Percentiles rank a stretch among this genome's conserved stretches.
These are phyloP conservation scores for Nymphaea thermarum DNA, from an alignment of 164 flowering plant genomes.

Conservation along the genomic window DNA sequence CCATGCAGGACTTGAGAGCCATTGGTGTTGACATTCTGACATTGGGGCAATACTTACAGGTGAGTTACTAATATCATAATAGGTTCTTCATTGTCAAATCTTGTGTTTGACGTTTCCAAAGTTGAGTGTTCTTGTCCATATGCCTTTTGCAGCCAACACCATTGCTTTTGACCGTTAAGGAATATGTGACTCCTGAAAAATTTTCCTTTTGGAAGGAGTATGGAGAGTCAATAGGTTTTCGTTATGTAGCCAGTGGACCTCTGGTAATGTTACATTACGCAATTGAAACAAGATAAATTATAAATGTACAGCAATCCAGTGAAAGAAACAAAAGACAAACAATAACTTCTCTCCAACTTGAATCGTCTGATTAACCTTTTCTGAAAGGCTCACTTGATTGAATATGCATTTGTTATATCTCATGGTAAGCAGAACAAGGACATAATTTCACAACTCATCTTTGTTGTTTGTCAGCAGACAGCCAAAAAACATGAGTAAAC, in stretches of 20 bases:
- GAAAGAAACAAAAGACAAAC: too few relatives aligned
- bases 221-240: slow-evolving; percentile 90
- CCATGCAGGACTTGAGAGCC: slow-evolving; percentile 77
- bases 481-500: too few relatives aligned
- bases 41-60: slow-evolving; percentile 91
- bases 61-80: slow-evolving; percentile 1
- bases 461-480: too few relatives aligned
- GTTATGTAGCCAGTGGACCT: slow-evolving; percentile 94
- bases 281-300: too few relatives aligned
- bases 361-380: too few relatives aligned
- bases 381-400: too few relatives aligned
- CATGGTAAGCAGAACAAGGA: too few relatives aligned
- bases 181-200: slow-evolving; percentile 85
- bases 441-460: too few relatives aligned
- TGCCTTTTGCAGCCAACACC: slow-evolving; percentile 76
- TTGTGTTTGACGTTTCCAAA: not conserved
- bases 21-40: slow-evolving; percentile 87
- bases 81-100: not conserved
- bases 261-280: slow-evolving; percentile 34
- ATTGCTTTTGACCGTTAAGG: slow-evolving; percentile 86
- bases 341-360: too few relatives aligned
- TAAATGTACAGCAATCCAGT: too few relatives aligned
- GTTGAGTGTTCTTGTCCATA: not conserved
- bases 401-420: too few relatives aligned
- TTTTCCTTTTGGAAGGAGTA: slow-evolving; percentile 86